A percentile compares a stretch with the other conserved stretches of the same genome.
These are phyloP conservation scores for Musa schizocarpa DNA, from an alignment of 176 grass and related monocot genomes.

Conservation along the genomic window DNA sequence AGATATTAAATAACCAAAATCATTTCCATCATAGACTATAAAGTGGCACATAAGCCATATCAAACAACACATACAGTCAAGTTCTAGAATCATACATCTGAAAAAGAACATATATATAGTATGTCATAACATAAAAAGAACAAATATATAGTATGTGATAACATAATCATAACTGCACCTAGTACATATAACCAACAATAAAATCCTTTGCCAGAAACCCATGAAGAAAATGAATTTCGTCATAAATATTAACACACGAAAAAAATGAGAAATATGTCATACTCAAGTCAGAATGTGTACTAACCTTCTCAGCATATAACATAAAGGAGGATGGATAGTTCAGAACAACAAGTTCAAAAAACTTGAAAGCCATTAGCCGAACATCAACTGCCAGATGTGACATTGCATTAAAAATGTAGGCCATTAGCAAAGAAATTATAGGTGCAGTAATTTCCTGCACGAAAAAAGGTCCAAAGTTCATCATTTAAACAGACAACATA, in stretches of 20 bases:
- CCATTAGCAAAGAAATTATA: conserved; percentile 58
- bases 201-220: neutral
- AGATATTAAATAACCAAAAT: no score
- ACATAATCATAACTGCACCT: neutral
- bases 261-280: conserved; percentile 19
- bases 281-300: neutral
- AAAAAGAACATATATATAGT: no score
- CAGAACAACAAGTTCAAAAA: conserved; percentile 71
- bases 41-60: no score
- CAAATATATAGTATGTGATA: no score
- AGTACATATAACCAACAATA: neutral
- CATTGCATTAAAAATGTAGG: conserved; percentile 84
- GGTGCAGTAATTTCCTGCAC: conserved; percentile 69
- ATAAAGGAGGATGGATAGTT: conserved; percentile 70
- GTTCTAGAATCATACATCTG: no score
- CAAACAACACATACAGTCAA: no score
- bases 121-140: no score
- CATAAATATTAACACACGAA: neutral
- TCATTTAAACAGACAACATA: neutral
- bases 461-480: neutral
- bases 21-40: no score
- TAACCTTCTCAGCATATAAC: conserved; percentile 69
- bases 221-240: neutral
- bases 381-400: conserved; percentile 74
- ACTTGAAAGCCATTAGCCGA: conserved; percentile 76